These are phyloP conservation scores for Babesia sp. DNA, from an alignment of 169 alveolate species.

Conservation along the genomic window DNA sequence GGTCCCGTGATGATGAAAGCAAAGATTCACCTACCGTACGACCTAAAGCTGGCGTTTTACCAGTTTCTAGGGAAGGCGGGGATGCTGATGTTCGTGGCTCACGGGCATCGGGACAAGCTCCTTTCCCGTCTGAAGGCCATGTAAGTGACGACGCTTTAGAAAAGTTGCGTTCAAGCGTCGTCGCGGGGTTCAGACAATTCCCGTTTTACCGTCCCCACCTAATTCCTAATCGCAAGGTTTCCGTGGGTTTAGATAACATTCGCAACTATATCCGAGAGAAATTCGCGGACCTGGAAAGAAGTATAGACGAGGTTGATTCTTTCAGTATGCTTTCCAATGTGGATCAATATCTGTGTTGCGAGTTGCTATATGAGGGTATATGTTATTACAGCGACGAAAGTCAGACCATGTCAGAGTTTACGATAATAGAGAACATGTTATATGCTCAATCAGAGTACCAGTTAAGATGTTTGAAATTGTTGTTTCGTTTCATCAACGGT, in stretches of 20 bases:
- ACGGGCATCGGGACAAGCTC: constrained; percentile 1
- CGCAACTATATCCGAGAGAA: constrained; percentile 27
- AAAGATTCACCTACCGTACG: not conserved
- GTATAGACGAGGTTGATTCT: constrained; percentile 45
- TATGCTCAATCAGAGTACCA: constrained; percentile 47
- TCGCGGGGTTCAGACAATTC: constrained; percentile 30
- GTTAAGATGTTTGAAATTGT: constrained; percentile 14
- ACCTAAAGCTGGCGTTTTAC: not conserved
- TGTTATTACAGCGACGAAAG: constrained; percentile 48
- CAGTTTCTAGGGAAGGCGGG: not conserved
- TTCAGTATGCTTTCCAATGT: constrained; percentile 50
- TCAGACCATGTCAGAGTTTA: constrained; percentile 44
- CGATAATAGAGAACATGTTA: constrained; percentile 54
- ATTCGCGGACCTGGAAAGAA: constrained; percentile 22
- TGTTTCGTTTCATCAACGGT: constrained; percentile 23
- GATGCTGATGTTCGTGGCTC: not conserved
- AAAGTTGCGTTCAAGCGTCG: constrained; percentile 2
- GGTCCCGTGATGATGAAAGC: not conserved
- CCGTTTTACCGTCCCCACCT: constrained; percentile 45
- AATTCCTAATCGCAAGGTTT: constrained; percentile 29
- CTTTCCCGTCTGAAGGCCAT: constrained; percentile 24
- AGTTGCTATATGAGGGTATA: constrained; percentile 57
- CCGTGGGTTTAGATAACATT: constrained; percentile 13
- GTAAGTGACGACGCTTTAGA: constrained; percentile 22
- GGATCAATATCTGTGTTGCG: constrained; percentile 57